phyloP scores from a whole-genome alignment of 139 green algal genomes.

The Microglena sp. region DNA sequence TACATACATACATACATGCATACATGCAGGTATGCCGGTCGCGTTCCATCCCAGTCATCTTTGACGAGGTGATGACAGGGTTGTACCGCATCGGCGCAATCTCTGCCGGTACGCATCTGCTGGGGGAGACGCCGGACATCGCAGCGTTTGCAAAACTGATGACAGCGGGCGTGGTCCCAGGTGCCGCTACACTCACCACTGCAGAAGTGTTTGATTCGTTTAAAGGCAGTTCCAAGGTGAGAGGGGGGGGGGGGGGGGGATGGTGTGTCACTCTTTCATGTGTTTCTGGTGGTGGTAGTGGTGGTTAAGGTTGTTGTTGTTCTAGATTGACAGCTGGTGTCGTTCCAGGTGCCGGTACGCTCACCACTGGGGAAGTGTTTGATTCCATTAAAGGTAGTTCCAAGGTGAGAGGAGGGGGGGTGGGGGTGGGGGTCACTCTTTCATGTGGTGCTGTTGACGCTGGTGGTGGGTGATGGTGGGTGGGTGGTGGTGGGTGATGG shows the following conservation, averaged over 20 bases:
- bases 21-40: slow-evolving; percentile 36
- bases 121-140: slow-evolving; percentile 79
- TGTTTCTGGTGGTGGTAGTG: no score
- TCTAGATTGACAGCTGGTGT: slow-evolving; percentile 72
- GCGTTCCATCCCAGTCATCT: slow-evolving; percentile 76
- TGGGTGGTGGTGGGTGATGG: no score
- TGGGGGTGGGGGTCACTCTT: no score
- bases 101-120: slow-evolving; percentile 45
- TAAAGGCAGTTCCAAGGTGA: slow-evolving; percentile 48
- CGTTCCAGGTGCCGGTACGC: slow-evolving; percentile 77
- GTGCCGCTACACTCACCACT: slow-evolving; percentile 76
- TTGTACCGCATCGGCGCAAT: slow-evolving; percentile 72
- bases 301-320: no score
- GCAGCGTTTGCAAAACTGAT: slow-evolving; percentile 94
- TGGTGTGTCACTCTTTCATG: no score
- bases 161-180: slow-evolving; percentile 65
- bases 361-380: slow-evolving; percentile 73
- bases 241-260: no score
- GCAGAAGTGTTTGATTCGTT: slow-evolving; percentile 80
- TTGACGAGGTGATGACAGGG: slow-evolving; percentile 92
- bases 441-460: no score
- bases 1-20: background rate
- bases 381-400: slow-evolving; percentile 60
- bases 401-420: slow-evolving; percentile 53
- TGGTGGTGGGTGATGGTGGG: no score